phyloP scores from a whole-genome alignment of 371 early-diverging fungal species.

The Lichtheimia ramosa region DNA sequence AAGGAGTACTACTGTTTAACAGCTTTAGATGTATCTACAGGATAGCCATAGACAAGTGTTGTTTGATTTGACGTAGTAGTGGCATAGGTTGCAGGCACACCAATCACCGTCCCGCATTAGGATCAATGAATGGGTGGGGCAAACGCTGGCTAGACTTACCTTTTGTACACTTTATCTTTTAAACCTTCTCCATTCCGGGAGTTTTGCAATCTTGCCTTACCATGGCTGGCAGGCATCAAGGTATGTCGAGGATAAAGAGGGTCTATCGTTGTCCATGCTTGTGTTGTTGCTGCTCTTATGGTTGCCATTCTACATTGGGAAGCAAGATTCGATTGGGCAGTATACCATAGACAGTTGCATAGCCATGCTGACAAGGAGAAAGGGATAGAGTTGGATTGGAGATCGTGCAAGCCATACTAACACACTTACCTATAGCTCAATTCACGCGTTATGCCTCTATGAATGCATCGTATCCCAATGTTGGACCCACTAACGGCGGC shows the following conservation, averaged over 20 bases:
- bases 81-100: no score
- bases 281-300: not conserved
- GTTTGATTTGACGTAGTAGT: no score
- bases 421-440: conserved; percentile 23
- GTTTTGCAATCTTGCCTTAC: conserved; percentile 7
- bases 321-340: not conserved
- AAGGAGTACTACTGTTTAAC: no score
- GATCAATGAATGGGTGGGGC: no score
- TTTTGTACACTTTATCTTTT: no score
- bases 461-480: conserved; percentile 20
- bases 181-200: not conserved
- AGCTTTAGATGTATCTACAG: no score
- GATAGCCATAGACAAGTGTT: no score
- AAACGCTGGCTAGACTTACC: no score
- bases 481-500: conserved; percentile 3
- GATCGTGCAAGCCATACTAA: not conserved
- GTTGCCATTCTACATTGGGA: not conserved
- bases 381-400: not conserved
- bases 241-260: conserved; percentile 5
- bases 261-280: not conserved
- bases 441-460: conserved; percentile 48
- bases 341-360: not conserved
- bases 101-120: no score
- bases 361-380: not conserved
- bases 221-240: conserved; percentile 30